A percentile compares a stretch with the other conserved stretches of the same genome.
Conservation (phyloP, 768 basidiomycete species). For the Russula olivacea region DNA sequence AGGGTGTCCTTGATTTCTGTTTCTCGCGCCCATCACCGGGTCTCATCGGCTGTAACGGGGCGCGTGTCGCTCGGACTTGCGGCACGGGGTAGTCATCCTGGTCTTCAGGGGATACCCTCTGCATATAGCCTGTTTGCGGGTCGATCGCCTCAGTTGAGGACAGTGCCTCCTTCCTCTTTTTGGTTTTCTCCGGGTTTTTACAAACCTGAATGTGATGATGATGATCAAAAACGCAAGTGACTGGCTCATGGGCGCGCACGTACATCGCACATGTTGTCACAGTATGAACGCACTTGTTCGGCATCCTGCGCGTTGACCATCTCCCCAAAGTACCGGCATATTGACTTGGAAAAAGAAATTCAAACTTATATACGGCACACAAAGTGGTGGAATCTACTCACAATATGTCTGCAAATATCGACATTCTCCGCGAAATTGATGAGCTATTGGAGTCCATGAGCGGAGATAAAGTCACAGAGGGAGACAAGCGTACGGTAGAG, state of each 20-base stretch:
- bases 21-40: neutral
- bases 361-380: neutral
- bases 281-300: conserved; percentile 45
- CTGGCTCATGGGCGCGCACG: conserved; percentile 26
- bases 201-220: conserved; percentile 48
- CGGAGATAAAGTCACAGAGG: conserved; percentile 27
- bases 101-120: conserved; percentile 27
- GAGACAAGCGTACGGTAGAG: conserved; percentile 41
- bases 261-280: conserved; percentile 79
- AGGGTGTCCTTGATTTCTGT: neutral
- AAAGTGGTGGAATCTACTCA: conserved; percentile 33
- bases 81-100: conserved; percentile 28
- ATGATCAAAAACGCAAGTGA: neutral
- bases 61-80: neutral
- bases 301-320: conserved; percentile 45
- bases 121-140: conserved; percentile 21
- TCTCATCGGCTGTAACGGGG: neutral
- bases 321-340: conserved; percentile 82
- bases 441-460: conserved; percentile 34
- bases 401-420: conserved; percentile 63
- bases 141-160: conserved; percentile 37
- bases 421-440: conserved; percentile 53
- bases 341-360: conserved; percentile 39
- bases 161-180: conserved; percentile 43
- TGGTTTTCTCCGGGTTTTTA: conserved; percentile 67